Evolutionary conservation across 164 flowering plant genomes (phyloP).

Genomic region (Chloranthus sessilifolius): DNA sequence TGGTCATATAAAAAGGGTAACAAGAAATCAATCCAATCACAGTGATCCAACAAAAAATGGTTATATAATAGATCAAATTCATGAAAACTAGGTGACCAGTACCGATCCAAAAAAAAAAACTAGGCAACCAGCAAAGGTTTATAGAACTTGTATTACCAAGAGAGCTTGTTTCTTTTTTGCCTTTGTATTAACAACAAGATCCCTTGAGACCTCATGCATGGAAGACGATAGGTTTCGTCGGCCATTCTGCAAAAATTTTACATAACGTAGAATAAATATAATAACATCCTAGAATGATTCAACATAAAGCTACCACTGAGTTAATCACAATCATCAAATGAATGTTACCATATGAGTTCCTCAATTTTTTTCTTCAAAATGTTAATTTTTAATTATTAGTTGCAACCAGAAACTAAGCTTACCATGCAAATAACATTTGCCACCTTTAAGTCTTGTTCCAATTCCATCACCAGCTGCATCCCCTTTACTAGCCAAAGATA

Average conservation of each 20-base stretch:
- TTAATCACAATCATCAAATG: not conserved
- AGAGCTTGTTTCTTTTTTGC: constrained; percentile 92
- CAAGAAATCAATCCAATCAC: no score
- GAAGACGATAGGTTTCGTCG: constrained; percentile 83
- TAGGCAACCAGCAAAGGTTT: constrained; percentile 1
- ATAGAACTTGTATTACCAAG: constrained; percentile 44
- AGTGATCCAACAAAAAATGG: no score
- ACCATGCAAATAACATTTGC: constrained; percentile 99
- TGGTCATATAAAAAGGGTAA: no score
- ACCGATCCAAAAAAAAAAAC: not conserved
- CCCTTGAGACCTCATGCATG: constrained; percentile 94
- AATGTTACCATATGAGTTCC: not conserved
- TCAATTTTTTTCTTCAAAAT: not conserved
- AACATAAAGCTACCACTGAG: no score
- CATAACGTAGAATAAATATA: no score
- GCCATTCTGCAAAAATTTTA: constrained; percentile 81
- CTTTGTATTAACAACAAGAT: constrained; percentile 74
- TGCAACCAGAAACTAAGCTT: constrained; percentile 20
- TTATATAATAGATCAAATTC: not conserved
- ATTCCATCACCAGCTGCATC: constrained; percentile 91
- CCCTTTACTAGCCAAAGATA: constrained; percentile 87
- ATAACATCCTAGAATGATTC: no score
- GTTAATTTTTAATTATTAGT: not conserved
- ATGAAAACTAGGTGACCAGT: not conserved
- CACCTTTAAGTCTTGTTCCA: constrained; percentile 93